Base-by-base conservation (phyloP, 441 rosid genomes). In the Populus tomentosa region DNA sequence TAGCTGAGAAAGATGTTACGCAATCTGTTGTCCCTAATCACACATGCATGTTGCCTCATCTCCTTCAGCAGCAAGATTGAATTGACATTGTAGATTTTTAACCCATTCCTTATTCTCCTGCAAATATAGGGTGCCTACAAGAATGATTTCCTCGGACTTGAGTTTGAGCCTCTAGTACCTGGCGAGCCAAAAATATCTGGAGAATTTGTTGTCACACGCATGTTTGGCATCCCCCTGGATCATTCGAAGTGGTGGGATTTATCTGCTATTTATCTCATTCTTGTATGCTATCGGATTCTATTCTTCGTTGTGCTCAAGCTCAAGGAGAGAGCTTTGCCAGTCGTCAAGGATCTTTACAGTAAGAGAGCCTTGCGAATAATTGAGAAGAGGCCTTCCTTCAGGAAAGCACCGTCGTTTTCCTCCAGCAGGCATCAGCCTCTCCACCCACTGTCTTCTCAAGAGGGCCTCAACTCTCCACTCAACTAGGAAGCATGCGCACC, bases 171-270 rank as follows among this genome's bases (percentile, higher is more conserved):
- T 1, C 67, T 89, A 35, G 20, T 87, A 2, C 88, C 90, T 0
- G 90, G 91, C 5, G 91, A 72, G 1, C 89, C 88, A 0, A 95
- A 84, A 79, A 67, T 94, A 83, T 79, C 77, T 35, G 98, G 99
- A 8, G 91, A 92, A 50, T 84, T 82, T 64, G 81, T 95, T 8
- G 84, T 95, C 76, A 80, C 68, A 36, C 77, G 75, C 9, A 84
- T 86, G 42, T 91, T 95, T 38, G 96, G 97, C 32, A 84, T 94
- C 5, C 28, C 82, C 13, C 75, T 89, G 6, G 78, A 84, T 13
- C 88, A 84, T 69, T 94, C 98, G 0, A 95, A 94, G 76, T 95
- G 99, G 99, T 95, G 92, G 94, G 99, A 94, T 86, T 83, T 92
- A 50, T 74, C 90, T 0, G 90, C 85, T 18, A 75, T 95, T 53